These are phyloP conservation scores for Lasiodiplodia hormozganensis DNA, from an alignment of 2,329 filamentous ascomycete genomes.

Conservation along the genomic window DNA sequence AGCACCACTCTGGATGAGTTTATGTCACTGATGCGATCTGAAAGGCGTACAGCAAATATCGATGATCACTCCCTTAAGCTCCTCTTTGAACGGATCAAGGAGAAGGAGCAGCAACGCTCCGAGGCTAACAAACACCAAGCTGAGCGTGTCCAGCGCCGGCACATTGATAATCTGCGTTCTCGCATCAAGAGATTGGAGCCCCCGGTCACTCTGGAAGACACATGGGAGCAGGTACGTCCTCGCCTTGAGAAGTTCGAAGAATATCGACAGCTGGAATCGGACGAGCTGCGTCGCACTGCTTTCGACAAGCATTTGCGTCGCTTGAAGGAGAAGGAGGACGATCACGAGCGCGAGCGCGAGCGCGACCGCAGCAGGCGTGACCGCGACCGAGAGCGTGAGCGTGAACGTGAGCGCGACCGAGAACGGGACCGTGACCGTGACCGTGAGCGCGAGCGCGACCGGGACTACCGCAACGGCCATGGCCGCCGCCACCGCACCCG, in stretches of 20 bases:
- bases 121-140: conserved; percentile 84
- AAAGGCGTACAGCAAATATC: conserved; percentile 88
- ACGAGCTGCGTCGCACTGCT: conserved; percentile 80
- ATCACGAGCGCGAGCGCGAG: conserved; percentile 69
- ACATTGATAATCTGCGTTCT: conserved; percentile 82
- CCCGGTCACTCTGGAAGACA: conserved; percentile 76
- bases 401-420: conserved; percentile 55
- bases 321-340: conserved; percentile 89
- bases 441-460: conserved; percentile 55
- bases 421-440: conserved; percentile 63
- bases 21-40: conserved; percentile 78
- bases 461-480: conserved; percentile 51
- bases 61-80: conserved; percentile 78
- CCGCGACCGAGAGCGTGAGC: conserved; percentile 39
- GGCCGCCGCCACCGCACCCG: conserved; percentile 66
- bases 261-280: conserved; percentile 80
- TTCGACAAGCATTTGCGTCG: conserved; percentile 94
- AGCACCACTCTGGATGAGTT: conserved; percentile 92
- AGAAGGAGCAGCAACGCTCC: conserved; percentile 80
- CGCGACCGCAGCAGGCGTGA: conserved; percentile 56
- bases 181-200: conserved; percentile 91
- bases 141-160: conserved; percentile 85
- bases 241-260: conserved; percentile 83
- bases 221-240: conserved; percentile 85
- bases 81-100: conserved; percentile 86